Evolutionary conservation across 2,329 filamentous ascomycete species (phyloP), one percentile per base, ranked within the genome.

Genomic region (Plenodomus tracheiphilus): DNA sequence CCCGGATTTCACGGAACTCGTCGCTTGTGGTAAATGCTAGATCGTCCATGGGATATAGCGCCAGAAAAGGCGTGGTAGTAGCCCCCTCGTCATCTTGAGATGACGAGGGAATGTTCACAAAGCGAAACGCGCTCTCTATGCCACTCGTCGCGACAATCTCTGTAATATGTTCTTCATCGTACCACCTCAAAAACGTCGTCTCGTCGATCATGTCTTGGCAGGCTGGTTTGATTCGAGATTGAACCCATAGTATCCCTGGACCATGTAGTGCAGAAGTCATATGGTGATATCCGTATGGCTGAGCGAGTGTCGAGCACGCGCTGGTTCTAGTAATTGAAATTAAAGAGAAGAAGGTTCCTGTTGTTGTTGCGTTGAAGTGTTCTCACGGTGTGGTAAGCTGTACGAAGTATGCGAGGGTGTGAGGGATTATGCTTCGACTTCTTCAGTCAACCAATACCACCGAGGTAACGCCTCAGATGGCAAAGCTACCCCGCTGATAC

Each of bases 141-240:
- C 69, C 68, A 22, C 58, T 62, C 2, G 66, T 74, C 19, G 51
- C 46, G 5, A 74, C 49, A 19, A 75, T 65, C 46, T 75, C 71
- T 15, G 69, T 53, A 28, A 74, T 74, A 53, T 75, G 73, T 28
- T 72, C 70, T 16, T 72, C 57, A 41, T 74, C 72, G 54, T 75
- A 75, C 73, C 73, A 75, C 39, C 62, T 55, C 35, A 72, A 45
- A 41, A 64, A 74, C 7, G 60, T 61, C 10, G 54, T 20, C 42
- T 71, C 66, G 44, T 60, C 49, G 40, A 74, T 64, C 56, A 59
- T 43, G 69, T 68, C 37, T 57, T 62, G 43, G 70, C 68, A 51
- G 69, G 47, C 11, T 0, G 42, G 43, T 0, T 46, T 19, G 30
- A 60, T 51, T 38, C 55, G 53, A n/a, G 54, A 52, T 35, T 46